A percentile compares a stretch with the other conserved stretches of the same genome.
phyloP scores from a whole-genome alignment of 345 rosid species.

The Eucalyptus melliodora region DNA sequence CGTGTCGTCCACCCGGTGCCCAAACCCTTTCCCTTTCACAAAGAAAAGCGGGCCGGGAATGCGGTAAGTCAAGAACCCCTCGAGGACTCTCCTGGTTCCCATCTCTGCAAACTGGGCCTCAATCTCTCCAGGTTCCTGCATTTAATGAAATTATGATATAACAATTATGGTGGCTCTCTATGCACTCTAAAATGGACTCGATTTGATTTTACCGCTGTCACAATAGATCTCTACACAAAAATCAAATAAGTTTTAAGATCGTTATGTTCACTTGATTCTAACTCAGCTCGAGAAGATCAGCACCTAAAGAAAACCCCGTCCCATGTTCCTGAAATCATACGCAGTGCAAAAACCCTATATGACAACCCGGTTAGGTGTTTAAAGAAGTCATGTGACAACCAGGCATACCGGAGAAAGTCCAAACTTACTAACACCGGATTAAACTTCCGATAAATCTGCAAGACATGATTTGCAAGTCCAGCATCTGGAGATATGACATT shows the following conservation, averaged over 20 bases:
- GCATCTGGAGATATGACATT: neutral
- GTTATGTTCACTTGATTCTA: neutral
- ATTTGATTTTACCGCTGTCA: neutral
- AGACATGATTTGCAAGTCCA: neutral
- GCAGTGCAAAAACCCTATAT: neutral
- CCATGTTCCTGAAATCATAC: neutral
- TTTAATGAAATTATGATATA: neutral
- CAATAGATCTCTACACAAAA: neutral
- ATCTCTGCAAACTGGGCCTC: conserved; percentile 39
- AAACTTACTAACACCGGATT: neutral
- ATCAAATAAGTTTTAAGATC: neutral
- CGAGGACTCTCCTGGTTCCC: conserved; percentile 42
- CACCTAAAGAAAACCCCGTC: neutral
- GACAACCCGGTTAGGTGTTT: neutral
- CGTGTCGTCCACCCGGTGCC: conserved; percentile 5
- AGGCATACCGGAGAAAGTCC: neutral
- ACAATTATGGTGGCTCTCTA: neutral
- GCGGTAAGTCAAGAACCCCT: conserved; percentile 29
- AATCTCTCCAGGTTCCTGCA: conserved; percentile 51
- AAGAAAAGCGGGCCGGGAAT: conserved; percentile 43
- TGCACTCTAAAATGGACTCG: neutral
- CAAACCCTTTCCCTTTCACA: conserved; percentile 37
- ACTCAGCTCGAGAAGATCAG: neutral
- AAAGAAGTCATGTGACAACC: neutral
- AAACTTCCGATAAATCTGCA: neutral